Evolutionary conservation across 1,284 basidiomycete genomes (phyloP), one percentile per base, ranked within the genome.

Genomic region (Bothia castanella): DNA sequence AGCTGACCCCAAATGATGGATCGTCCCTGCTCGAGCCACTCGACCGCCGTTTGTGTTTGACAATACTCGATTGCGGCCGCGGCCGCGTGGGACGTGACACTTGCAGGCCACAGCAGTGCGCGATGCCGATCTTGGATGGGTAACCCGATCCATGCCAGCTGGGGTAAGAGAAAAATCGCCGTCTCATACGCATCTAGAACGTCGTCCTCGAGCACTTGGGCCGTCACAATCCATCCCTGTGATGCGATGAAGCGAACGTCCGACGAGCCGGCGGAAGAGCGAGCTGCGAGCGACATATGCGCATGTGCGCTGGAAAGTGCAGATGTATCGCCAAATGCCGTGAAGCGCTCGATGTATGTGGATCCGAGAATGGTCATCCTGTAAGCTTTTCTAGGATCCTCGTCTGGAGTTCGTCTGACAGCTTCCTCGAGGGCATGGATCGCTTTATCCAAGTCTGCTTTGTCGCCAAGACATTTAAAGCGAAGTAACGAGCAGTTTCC

Each of bases 11-110:
- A 31, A 3, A 43, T 41, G 20, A 44, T 30, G 19, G 40, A 37
- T 14, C 47, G 47, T 23, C 47, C 47, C 17, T 48, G 47, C 21
- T 48, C 41, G 17, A 48, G 40, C 46, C 39, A 42, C 16, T 48
- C 39, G 17, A 48, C n/a, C 3, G 46, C 46, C 9, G 31, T 42
- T 19, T 42, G 21, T 6, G n/a, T 20, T 5, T 19, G 31, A 9
- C 12, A 5, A 20, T 21, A 9, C 4, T 27, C 23, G 25, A 48
- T 42, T 4, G 27, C 36, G 17, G 14, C 11, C 1, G 36, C 45
- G 2, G 45, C 29, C 2, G 45, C 45, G 21, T 39, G 36, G 17
- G 27, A 36, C 21, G 27, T 27, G 8, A 39, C 14, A 5, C 40
- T 16, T 12, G 19, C 27, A 23, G 36, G 27, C n/a, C 12, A 5